A percentile compares a stretch with the other conserved stretches of the same genome.
Conservation (phyloP, 257 asterid species). For the Solanum pennellii region DNA sequence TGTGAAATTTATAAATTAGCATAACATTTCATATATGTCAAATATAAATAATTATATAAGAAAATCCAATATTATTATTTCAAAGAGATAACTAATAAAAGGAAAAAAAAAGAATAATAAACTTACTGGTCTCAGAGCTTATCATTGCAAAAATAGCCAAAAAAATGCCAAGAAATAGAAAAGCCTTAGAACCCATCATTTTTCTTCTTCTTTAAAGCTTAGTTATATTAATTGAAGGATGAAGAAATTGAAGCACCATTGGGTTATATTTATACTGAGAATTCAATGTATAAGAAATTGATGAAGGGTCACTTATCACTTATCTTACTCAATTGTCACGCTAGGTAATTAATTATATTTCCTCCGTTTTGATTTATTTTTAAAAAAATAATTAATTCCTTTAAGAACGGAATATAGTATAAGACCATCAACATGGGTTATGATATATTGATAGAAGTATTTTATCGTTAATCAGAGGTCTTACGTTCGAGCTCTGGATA, state of each 20-base stretch:
- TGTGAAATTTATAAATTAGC: not conserved
- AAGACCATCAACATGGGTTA: too few relatives aligned
- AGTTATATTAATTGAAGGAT: not conserved
- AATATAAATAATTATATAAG: not conserved
- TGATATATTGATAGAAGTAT: too few relatives aligned
- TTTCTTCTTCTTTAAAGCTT: not conserved
- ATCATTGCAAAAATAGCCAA: not conserved
- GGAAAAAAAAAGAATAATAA: not conserved
- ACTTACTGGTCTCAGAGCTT: not conserved
- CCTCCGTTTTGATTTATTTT: too few relatives aligned
- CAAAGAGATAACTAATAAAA: not conserved
- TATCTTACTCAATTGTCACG: not conserved
- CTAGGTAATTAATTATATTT: not conserved
- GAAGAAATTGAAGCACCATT: not conserved
- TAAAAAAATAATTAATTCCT: too few relatives aligned
- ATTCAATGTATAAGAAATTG: not conserved
- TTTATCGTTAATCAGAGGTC: too few relatives aligned
- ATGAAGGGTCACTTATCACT: not conserved
- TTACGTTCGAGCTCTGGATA: too few relatives aligned
- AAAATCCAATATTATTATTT: not conserved
- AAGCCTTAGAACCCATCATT: not conserved
- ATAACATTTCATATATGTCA: not conserved
- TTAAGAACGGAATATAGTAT: too few relatives aligned
- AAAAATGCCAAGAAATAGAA: not conserved
- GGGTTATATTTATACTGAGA: not conserved